A percentile compares a stretch with the other conserved stretches of the same genome.
Evolutionary conservation across 1,139 yeast genomes (phyloP).

Genomic region (Kodamaea anthophila): DNA sequence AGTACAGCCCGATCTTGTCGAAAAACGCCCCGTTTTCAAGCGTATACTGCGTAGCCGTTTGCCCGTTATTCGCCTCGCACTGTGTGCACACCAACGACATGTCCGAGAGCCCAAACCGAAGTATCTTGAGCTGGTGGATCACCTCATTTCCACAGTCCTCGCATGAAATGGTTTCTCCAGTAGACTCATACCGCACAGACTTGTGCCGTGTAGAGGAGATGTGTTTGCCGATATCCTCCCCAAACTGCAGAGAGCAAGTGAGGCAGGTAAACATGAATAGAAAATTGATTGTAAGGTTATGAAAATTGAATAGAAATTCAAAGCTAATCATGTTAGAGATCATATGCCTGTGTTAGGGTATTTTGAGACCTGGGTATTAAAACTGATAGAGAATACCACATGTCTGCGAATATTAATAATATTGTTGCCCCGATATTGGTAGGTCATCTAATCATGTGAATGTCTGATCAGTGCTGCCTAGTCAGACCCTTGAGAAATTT

Average conservation of each 20-base stretch:
- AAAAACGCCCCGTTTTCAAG: conserved; percentile 52
- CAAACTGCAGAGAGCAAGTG: conserved; percentile 22
- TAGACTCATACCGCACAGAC: conserved; percentile 26
- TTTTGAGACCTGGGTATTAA: too few relatives aligned
- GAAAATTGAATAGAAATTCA: too few relatives aligned
- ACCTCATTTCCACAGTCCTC: conserved; percentile 53
- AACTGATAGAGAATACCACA: too few relatives aligned
- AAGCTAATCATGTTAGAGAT: too few relatives aligned
- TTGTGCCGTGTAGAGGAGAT: conserved; percentile 51
- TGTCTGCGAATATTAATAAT: too few relatives aligned
- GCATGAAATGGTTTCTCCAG: conserved; percentile 44
- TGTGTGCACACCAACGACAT: conserved; percentile 44
- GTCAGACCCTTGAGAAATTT: too few relatives aligned
- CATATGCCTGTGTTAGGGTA: too few relatives aligned
- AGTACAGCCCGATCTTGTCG: conserved; percentile 41
- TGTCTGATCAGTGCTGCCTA: too few relatives aligned
- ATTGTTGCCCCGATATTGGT: too few relatives aligned
- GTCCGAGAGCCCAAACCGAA: conserved; percentile 51
- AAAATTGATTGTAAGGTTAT: too few relatives aligned
- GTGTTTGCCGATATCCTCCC: conserved; percentile 33
- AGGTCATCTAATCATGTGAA: too few relatives aligned
- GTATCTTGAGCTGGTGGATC: conserved; percentile 46
- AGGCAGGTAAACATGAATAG: conserved; percentile 21
- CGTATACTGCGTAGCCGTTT: conserved; percentile 44
- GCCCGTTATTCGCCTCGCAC: conserved; percentile 43